Evolutionary conservation across 176 grass and related monocot species (phyloP).

Genomic region (Calamus simplicifolius): DNA sequence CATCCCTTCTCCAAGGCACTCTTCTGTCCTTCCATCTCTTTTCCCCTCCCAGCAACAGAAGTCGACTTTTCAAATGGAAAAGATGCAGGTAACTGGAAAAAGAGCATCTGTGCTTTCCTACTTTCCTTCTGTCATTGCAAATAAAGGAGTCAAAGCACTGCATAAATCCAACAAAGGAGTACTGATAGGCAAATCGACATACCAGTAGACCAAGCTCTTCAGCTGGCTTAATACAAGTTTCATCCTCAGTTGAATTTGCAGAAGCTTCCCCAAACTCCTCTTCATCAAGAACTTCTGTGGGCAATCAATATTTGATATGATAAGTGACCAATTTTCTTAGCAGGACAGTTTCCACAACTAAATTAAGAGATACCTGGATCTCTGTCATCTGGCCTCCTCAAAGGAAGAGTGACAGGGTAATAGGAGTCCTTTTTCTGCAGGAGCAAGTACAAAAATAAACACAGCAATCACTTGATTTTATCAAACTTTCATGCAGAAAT

Average conservation of each 20-base stretch:
- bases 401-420: too few species aligned
- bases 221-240: conserved; percentile 35
- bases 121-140: conserved; percentile 27
- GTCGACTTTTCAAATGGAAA: conserved; percentile 26
- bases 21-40: conserved; percentile 20
- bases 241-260: conserved; percentile 46
- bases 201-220: conserved; percentile 57
- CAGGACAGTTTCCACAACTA: conserved; percentile 13
- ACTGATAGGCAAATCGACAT: conserved; percentile 9
- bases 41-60: conserved; percentile 29
- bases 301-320: background rate
- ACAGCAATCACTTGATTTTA: conserved; percentile 5
- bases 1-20: conserved; percentile 33
- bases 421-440: conserved; percentile 5
- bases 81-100: conserved; percentile 65
- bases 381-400: background rate
- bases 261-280: conserved; percentile 31
- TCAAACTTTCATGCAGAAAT: conserved; percentile 1
- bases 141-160: conserved; percentile 2
- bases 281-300: conserved; percentile 20
- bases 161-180: conserved; percentile 2
- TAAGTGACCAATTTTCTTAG: conserved; percentile 7
- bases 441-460: conserved; percentile 1
- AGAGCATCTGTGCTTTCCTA: conserved; percentile 40
- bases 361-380: conserved; percentile 5